Conservation (phyloP, 2,329 filamentous ascomycete genomes). For the Pseudocercospora cruenta region DNA sequence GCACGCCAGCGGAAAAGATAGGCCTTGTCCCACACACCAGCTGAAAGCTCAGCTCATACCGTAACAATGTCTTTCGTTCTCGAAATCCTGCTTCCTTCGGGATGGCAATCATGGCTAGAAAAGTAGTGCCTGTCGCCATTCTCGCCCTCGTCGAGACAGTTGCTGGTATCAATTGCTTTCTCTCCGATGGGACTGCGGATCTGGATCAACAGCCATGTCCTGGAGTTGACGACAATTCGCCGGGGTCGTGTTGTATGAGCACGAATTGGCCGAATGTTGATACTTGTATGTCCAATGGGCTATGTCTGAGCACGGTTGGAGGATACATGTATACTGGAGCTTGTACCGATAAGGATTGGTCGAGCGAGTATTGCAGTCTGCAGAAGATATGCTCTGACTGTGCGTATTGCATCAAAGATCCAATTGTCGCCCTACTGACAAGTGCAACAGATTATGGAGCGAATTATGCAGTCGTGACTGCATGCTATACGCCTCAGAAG, state of each 20-base stretch:
- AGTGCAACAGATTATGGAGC: not conserved
- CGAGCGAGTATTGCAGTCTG: not conserved
- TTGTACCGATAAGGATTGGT: slow-evolving; percentile 5
- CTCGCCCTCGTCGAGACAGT: not conserved
- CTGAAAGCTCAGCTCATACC: not conserved
- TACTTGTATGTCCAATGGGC: not conserved
- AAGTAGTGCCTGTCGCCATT: not conserved
- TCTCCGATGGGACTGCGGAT: not conserved
- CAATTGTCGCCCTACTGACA: not conserved
- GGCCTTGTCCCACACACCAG: not conserved
- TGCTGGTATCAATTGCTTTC: not conserved
- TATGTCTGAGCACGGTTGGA: slow-evolving; percentile 3
- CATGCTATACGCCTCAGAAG: not conserved
- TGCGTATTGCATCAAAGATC: not conserved
- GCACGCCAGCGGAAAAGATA: not conserved
- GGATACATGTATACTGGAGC: slow-evolving; percentile 1
- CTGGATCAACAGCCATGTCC: slow-evolving; percentile 5
- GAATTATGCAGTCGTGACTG: slow-evolving; percentile 3
- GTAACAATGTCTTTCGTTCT: not conserved
- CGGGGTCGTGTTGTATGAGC: not conserved
- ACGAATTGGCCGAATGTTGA: slow-evolving; percentile 4
- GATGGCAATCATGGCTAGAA: not conserved
- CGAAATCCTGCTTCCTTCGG: not conserved
- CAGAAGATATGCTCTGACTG: slow-evolving; percentile 2
- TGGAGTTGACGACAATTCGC: slow-evolving; percentile 2